Evolutionary conservation across 176 grass and related monocot genomes (phyloP), one percentile per base, ranked within the genome.

Genomic region (Oryza rufipogon): DNA sequence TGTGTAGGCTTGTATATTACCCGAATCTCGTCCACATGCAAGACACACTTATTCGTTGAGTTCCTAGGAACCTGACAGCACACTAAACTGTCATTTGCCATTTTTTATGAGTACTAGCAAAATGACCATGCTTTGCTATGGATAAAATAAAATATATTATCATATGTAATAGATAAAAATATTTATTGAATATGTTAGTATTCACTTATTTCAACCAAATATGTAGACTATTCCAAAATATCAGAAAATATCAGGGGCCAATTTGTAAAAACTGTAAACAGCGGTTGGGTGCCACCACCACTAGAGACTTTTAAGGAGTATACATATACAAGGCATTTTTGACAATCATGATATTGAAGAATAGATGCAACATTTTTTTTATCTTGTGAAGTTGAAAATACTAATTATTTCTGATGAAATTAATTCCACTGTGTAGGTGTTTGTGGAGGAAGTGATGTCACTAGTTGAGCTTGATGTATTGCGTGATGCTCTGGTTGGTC

Each of bases 381-480:
- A 30, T 65, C 14, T 79, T 78, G 58, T 39, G 63, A 32, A 32
- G 23, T 48, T 79, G 41, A 58, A 71, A 12, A 3, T 8, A 28
- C 17, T 58, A 16, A 56, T 70, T 81, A 39, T 42, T 74, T 41
- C 13, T 71, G 34, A 81, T 52, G 3, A 81, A 81, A 39, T 58
- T 15, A 17, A 28, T 12, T 71, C 16, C 14, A 12, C n/a, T 81
- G 19, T 81, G 34, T 76, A 94, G 92, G 74, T 83, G 78, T 94
- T 94, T 80, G 89, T 94, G 48, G 81, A 94, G 58, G 87, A 94
- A 79, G 81, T 94, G 33, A 90, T 94, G 92, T 78, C 87, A 23
- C 68, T 94, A 54, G 89, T 94, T 71, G 92, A 94, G 84, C 92
- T 94, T 75, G 80, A 90, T 86, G 73, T 34, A 33, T 39, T 90